Evolutionary conservation across 225 moss, liverwort and hornwort genomes (phyloP).

Genomic region (Physcomitrium patens): DNA sequence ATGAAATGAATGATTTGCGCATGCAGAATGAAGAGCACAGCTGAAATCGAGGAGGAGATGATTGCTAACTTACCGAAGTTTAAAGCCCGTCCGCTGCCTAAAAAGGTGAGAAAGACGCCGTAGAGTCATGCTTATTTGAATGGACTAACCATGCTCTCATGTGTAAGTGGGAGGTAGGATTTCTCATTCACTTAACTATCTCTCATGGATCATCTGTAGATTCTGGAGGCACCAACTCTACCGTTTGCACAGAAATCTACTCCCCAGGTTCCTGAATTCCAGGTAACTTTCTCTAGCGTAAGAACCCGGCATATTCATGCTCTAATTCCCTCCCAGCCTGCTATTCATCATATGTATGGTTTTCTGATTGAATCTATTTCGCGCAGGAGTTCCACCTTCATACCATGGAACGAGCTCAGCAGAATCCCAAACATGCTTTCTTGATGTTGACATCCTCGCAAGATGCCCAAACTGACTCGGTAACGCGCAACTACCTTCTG

Average conservation of each 20-base stretch:
- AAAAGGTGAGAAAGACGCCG: conserved; percentile 52
- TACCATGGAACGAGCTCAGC: conserved; percentile 79
- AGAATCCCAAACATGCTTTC: conserved; percentile 55
- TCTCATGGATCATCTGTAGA: conserved; percentile 33
- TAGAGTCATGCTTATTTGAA: no score
- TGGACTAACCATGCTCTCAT: no score
- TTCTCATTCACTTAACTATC: no score
- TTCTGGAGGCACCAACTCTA: conserved; percentile 67
- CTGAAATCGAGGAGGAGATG: conserved; percentile 84
- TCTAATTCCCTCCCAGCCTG: no score
- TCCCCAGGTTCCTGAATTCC: conserved; percentile 77
- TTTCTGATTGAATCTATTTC: neutral
- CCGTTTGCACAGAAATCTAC: conserved; percentile 51
- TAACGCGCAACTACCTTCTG: conserved; percentile 7
- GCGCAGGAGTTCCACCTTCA: conserved; percentile 81
- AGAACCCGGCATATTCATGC: no score
- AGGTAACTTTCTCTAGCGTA: conserved; percentile 43
- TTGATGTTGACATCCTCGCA: conserved; percentile 33
- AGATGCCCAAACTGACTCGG: conserved; percentile 38
- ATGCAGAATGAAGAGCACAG: conserved; percentile 82
- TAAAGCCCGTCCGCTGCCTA: conserved; percentile 88
- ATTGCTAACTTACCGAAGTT: conserved; percentile 85
- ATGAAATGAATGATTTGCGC: neutral
- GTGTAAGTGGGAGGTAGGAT: no score
- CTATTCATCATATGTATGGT: neutral